A percentile compares a stretch with the other conserved stretches of the same genome.
Evolutionary conservation across 257 asterid genomes (phyloP).

Genomic region (Solanum neorickii): DNA sequence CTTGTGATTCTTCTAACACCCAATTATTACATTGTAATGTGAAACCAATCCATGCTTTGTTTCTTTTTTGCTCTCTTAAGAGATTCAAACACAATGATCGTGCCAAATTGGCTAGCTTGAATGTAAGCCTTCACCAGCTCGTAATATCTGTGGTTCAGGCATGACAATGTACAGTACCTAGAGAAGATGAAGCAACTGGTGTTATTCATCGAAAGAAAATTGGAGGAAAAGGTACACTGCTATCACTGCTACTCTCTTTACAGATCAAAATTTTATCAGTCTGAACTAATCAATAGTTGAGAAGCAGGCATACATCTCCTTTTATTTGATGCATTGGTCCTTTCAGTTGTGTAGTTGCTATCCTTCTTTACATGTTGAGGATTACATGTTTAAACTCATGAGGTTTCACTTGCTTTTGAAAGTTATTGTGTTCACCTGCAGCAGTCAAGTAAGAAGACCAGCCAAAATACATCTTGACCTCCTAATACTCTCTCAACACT

Average conservation of each 20-base stretch:
- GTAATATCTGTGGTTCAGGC: conserved; percentile 41
- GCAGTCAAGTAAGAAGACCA: neutral
- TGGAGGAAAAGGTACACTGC: conserved; percentile 74
- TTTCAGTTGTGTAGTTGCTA: neutral
- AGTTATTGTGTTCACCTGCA: neutral
- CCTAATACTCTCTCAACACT: neutral
- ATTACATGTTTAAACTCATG: neutral
- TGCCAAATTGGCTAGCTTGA: neutral
- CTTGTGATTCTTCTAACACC: neutral
- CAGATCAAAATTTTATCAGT: neutral
- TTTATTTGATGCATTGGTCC: neutral
- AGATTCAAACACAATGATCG: neutral
- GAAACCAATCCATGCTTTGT: neutral
- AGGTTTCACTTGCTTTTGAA: neutral
- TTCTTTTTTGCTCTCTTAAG: neutral
- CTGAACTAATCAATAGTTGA: neutral
- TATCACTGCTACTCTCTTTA: neutral
- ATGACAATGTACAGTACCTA: conserved; percentile 84
- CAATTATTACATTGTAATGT: neutral
- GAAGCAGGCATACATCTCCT: neutral
- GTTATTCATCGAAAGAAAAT: conserved; percentile 67
- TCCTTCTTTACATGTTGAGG: neutral
- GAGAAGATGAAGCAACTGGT: conserved; percentile 94
- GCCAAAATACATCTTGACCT: neutral
- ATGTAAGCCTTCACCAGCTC: neutral